phyloP scores from a whole-genome alignment of 2,329 filamentous ascomycete genomes.

The Capronia epimyces region DNA sequence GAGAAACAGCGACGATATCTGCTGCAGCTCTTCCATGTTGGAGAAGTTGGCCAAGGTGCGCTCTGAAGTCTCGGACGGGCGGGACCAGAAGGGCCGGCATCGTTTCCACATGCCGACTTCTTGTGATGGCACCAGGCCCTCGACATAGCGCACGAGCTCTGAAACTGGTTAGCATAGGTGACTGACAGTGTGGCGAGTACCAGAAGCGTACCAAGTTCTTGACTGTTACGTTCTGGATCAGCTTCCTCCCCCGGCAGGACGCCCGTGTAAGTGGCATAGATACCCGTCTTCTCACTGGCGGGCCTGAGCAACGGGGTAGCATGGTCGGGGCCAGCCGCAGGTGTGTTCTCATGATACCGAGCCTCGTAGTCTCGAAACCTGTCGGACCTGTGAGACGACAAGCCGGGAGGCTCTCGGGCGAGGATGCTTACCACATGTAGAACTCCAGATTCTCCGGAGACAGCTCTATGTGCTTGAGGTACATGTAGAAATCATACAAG shows the following conservation, averaged over 20 bases:
- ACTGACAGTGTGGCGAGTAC: too few relatives aligned
- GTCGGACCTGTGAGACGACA: not conserved
- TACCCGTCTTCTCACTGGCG: constrained; percentile 4
- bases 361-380: constrained; percentile 22
- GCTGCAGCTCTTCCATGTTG: constrained; percentile 13
- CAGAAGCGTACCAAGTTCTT: constrained; percentile 8
- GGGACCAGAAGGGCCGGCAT: constrained; percentile 7
- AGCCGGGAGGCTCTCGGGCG: not conserved
- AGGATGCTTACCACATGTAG: constrained; percentile 16
- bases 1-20: constrained; percentile 10
- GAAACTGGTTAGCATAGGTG: not conserved
- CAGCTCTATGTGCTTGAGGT: constrained; percentile 23
- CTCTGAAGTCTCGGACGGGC: constrained; percentile 2
- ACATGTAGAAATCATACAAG: constrained; percentile 24
- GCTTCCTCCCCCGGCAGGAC: not conserved
- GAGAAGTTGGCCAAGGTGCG: not conserved
- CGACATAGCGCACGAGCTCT: constrained; percentile 14
- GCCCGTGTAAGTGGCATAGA: not conserved
- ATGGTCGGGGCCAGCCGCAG: not conserved
- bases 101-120: constrained; percentile 9
- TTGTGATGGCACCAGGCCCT: constrained; percentile 4
- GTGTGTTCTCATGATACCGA: constrained; percentile 6
- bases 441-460: constrained; percentile 22
- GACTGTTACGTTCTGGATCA: constrained; percentile 1
- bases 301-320: constrained; percentile 6